Conservation (phyloP, 345 rosid species). For the Abelmoschus esculentus region DNA sequence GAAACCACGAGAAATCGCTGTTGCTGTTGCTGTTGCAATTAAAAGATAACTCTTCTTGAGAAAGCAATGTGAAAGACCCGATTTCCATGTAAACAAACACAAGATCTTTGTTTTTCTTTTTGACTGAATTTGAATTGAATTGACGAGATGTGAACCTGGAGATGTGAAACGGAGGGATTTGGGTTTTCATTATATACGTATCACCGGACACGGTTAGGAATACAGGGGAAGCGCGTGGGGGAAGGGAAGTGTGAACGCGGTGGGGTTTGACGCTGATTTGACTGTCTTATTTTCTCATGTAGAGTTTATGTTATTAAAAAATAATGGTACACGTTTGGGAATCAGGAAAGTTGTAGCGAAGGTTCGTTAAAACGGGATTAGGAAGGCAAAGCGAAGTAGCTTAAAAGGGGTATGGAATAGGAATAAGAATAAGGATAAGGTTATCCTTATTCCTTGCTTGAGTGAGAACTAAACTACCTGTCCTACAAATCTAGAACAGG, state of each 20-base stretch:
- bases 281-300: background rate
- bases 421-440: background rate
- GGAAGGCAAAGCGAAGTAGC: background rate
- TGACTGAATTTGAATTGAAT: too few species aligned
- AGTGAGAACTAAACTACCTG: background rate
- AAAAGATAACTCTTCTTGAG: too few species aligned
- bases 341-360: background rate
- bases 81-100: too few species aligned
- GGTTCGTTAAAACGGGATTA: background rate
- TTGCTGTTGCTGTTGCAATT: too few species aligned
- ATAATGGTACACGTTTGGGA: background rate
- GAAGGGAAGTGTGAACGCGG: slow-evolving; percentile 3
- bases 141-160: background rate
- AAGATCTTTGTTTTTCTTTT: too few species aligned
- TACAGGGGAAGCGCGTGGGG: slow-evolving; percentile 5
- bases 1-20: too few species aligned
- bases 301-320: background rate
- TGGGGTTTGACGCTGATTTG: slow-evolving; percentile 4
- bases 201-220: background rate
- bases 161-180: background rate
- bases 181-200: background rate
- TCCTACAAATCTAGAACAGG: background rate
- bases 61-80: too few species aligned
- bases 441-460: background rate
- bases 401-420: background rate